phyloP scores from a whole-genome alignment of 306 rosid genomes.

The Trifolium dubium region DNA sequence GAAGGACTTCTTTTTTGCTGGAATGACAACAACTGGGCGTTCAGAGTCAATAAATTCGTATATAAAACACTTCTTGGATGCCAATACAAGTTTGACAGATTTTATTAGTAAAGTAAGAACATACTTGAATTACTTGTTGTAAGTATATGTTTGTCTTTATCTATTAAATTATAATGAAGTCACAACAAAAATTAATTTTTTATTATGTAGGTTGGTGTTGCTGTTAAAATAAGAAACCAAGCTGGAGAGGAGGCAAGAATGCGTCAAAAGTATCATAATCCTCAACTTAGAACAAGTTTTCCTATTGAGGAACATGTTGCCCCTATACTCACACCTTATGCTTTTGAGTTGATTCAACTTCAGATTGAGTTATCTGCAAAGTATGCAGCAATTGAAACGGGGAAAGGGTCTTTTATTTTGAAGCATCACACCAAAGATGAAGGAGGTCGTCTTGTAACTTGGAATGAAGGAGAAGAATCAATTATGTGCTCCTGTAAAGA shows the following conservation, averaged over 20 bases:
- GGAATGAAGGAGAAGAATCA: neutral
- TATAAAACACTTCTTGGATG: neutral
- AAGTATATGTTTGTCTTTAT: neutral
- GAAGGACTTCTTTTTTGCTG: too few relatives aligned
- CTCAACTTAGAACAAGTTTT: neutral
- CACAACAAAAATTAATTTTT: too few relatives aligned
- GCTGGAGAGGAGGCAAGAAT: neutral
- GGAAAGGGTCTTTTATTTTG: neutral
- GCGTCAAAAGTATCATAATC: conserved; percentile 1
- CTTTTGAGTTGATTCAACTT: neutral
- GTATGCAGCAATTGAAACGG: neutral
- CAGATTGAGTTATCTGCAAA: neutral
- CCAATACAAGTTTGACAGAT: neutral
- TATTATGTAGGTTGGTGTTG: neutral
- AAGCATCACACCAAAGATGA: neutral
- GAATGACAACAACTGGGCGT: neutral
- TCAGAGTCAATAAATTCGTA: neutral
- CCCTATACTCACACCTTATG: neutral
- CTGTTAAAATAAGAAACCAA: neutral
- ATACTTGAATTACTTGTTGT: neutral
- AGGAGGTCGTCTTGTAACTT: neutral
- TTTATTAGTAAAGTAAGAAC: neutral
- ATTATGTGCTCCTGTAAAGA: neutral
- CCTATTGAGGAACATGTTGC: conserved; percentile 17
- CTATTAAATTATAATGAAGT: too few relatives aligned